Base-by-base conservation (phyloP, 306 rosid genomes). In the Medicago arabica region DNA sequence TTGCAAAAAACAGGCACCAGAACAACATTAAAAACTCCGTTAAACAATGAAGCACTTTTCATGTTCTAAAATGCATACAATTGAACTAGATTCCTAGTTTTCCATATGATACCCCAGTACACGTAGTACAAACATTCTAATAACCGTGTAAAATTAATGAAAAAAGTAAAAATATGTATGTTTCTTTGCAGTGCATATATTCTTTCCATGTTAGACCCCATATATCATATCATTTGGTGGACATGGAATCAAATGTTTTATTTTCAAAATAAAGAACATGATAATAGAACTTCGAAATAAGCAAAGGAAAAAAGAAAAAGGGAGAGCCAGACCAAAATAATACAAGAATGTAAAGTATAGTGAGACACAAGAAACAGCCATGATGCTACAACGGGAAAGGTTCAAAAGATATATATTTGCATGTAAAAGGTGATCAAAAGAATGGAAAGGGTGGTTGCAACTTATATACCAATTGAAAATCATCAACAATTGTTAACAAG, bases 101-200 rank as follows among this genome's bases (percentile, higher is more conserved):
- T 13, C 10, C 44, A 46, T 6, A 58, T 46, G 39, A 21, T 31
- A 60, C 16, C n/a, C 23, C 10, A 68, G 1, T 15, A 38, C 34
- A 12, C 19, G 21, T 43, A 53, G 25, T 43, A 55, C 46, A 80
- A 59, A 60, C 38, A 61, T 54, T 71, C 59, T 11, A 39, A 71
- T 31, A 2, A 36, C 38, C 8, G 13, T 38, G 70, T 19, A n/a
- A 7, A 9, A 9, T n/a, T n/a, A 60, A 3, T 9, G 76, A 57
- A 69, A 49, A 70, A 54, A n/a, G 50, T 8, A 71, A 62, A 71
- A 41, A 71, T 23, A 69, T 13, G 38, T 39, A 75, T 15, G 76
- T 6, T 60, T 61, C 40, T 36, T 60, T n/a, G 57, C 70, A 31
- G 54, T 7, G 36, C 31, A 50, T 39, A 71, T 40, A 63, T 71